Evolutionary conservation across 2,329 filamentous ascomycete genomes (phyloP).

Genomic region (Neocatenulostroma microsporum): DNA sequence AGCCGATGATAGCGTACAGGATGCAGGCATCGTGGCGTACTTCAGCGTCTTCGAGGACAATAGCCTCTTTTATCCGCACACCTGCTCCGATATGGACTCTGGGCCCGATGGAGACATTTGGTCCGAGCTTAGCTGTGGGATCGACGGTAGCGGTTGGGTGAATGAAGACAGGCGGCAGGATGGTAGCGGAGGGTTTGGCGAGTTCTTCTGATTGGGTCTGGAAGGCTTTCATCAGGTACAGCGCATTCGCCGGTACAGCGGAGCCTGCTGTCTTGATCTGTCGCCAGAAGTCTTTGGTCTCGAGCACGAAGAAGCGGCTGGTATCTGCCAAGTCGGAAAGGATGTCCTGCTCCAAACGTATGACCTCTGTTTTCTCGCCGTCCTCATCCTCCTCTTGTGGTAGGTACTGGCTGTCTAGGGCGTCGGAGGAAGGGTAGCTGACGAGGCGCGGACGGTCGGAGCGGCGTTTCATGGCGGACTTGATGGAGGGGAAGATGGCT

Average conservation of each 20-base stretch:
- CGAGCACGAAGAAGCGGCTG: conserved; percentile 96
- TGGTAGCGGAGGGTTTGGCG: conserved; percentile 72
- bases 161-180: conserved; percentile 89
- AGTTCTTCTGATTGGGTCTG: conserved; percentile 77
- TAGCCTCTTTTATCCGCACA: conserved; percentile 87
- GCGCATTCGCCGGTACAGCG: conserved; percentile 88
- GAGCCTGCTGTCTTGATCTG: conserved; percentile 99
- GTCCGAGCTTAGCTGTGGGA: conserved; percentile 90
- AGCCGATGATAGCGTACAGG: conserved; percentile 92
- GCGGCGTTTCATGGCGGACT: conserved; percentile 88
- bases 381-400: conserved; percentile 56
- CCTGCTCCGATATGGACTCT: conserved; percentile 76
- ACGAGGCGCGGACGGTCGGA: conserved; percentile 82
- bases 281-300: conserved; percentile 99
- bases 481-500: conserved; percentile 92
- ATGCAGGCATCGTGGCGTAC: conserved; percentile 96
- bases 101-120: conserved; percentile 94
- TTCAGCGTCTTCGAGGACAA: conserved; percentile 89
- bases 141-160: conserved; percentile 86
- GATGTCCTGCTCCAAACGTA: conserved; percentile 95
- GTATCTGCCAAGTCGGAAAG: conserved; percentile 90
- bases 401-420: conserved; percentile 62
- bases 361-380: conserved; percentile 70
- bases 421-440: conserved; percentile 93
- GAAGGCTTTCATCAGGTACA: conserved; percentile 91